Conservation (phyloP, 345 rosid genomes). For the Mercurialis annua region DNA sequence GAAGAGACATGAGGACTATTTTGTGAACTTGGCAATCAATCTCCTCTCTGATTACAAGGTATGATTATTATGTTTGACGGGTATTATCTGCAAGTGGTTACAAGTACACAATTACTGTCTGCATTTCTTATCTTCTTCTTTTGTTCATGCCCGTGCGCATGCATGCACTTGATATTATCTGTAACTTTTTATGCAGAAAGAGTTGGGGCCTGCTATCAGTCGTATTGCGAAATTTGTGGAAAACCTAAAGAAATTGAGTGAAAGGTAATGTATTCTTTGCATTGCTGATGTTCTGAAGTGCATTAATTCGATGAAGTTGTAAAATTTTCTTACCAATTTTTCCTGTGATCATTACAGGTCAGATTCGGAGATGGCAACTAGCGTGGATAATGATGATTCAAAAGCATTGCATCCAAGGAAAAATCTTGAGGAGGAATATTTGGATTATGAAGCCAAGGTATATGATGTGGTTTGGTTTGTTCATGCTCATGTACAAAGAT, state of each 20-base stretch:
- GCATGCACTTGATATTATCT: slow-evolving; percentile 2
- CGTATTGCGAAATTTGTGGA: slow-evolving; percentile 79
- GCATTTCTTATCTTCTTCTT: neutral
- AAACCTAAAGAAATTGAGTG: slow-evolving; percentile 70
- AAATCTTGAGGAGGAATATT: slow-evolving; percentile 86
- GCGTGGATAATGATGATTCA: slow-evolving; percentile 42
- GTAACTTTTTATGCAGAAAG: slow-evolving; percentile 50
- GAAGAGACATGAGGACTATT: slow-evolving; percentile 80
- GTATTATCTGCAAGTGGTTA: neutral
- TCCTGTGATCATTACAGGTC: slow-evolving; percentile 45
- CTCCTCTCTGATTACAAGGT: slow-evolving; percentile 82
- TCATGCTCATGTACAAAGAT: neutral
- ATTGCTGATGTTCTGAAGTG: slow-evolving; percentile 6
- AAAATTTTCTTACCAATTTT: slow-evolving; percentile 13
- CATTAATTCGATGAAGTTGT: slow-evolving; percentile 15
- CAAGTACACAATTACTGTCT: neutral
- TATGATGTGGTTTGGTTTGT: slow-evolving; percentile 4
- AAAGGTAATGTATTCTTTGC: slow-evolving; percentile 43
- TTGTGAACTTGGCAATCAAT: slow-evolving; percentile 56
- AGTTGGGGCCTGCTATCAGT: slow-evolving; percentile 65
- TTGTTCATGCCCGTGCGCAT: neutral
- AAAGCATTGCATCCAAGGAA: slow-evolving; percentile 64
- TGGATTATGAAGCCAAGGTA: slow-evolving; percentile 88
- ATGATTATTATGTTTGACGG: neutral
- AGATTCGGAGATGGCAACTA: slow-evolving; percentile 42